Percentiles rank a stretch among this genome's conserved stretches.
These are phyloP conservation scores for Trichaptum fuscoviolaceum DNA, from an alignment of 768 basidiomycete species.

Conservation along the genomic window DNA sequence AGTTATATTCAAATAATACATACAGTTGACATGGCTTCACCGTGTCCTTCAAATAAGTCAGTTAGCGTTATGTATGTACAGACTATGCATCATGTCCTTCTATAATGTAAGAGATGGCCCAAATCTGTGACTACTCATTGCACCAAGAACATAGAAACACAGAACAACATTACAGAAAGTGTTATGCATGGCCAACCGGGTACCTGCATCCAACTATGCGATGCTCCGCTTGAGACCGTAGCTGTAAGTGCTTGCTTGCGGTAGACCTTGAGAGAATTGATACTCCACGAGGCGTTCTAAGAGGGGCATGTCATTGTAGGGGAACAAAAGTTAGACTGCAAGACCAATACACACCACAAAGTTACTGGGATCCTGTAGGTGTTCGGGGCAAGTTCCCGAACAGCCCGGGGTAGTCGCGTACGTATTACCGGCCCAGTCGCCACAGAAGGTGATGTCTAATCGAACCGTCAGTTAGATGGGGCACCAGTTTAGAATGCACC, in stretches of 20 bases:
- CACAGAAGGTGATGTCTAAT: constrained; percentile 79
- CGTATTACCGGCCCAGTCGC: constrained; percentile 83
- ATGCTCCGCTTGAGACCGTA: constrained; percentile 20
- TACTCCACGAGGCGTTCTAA: constrained; percentile 78
- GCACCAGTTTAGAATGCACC: constrained; percentile 20
- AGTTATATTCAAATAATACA: neutral
- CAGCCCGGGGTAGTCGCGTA: constrained; percentile 65
- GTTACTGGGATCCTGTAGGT: constrained; percentile 61
- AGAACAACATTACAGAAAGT: neutral
- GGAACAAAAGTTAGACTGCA: neutral
- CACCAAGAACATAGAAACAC: neutral
- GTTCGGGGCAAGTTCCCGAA: constrained; percentile 64
- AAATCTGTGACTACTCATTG: neutral
- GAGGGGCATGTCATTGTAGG: constrained; percentile 9
- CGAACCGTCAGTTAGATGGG: neutral
- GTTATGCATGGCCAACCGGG: neutral
- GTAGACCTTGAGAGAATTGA: constrained; percentile 76
- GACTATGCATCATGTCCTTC: neutral
- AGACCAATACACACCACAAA: constrained; percentile 49
- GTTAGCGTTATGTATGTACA: neutral
- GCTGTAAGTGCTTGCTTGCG: constrained; percentile 46
- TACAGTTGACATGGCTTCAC: neutral
- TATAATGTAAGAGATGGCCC: neutral
- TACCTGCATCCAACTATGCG: neutral
- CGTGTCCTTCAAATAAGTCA: neutral